These are phyloP conservation scores for Phallus indusiatus DNA, from an alignment of 768 basidiomycete genomes.

Conservation along the genomic window DNA sequence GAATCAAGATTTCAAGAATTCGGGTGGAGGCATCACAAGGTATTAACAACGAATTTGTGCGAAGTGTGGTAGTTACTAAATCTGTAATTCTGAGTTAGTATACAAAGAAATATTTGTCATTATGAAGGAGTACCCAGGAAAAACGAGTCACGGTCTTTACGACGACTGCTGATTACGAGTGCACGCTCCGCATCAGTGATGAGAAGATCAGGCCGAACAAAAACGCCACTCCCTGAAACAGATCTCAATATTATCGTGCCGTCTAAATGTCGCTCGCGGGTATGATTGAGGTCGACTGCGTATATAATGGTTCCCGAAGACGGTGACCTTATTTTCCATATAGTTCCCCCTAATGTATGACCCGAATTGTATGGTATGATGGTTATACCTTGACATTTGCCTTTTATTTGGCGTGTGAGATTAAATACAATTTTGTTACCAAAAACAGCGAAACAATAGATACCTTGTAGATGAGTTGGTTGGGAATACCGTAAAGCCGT, in stretches of 20 bases:
- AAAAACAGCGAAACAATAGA: background rate
- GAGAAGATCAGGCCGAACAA: constrained; percentile 85
- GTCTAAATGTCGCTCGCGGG: constrained; percentile 90
- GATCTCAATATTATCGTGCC: constrained; percentile 80
- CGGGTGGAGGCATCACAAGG: constrained; percentile 93
- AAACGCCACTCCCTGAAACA: constrained; percentile 50
- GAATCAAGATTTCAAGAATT: constrained; percentile 89
- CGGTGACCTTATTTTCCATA: constrained; percentile 98
- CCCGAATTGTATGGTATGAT: constrained; percentile 94
- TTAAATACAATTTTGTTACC: background rate
- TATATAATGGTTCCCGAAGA: constrained; percentile 94
- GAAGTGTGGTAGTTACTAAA: constrained; percentile 78
- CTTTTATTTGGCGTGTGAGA: constrained; percentile 27
- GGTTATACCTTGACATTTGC: constrained; percentile 86
- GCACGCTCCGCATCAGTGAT: constrained; percentile 90
- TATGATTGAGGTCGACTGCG: constrained; percentile 93
- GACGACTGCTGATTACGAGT: constrained; percentile 70
- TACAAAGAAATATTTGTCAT: background rate
- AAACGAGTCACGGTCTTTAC: constrained; percentile 84
- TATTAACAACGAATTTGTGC: constrained; percentile 74
- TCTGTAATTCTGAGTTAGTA: constrained; percentile 37
- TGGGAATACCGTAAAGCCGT: constrained; percentile 93
- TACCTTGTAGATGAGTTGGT: constrained; percentile 90
- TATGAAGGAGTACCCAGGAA: constrained; percentile 49
- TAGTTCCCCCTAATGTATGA: constrained; percentile 90